A percentile compares a stretch with the other conserved stretches of the same genome.
Evolutionary conservation across 192 early-diverging fungal species (phyloP).

Genomic region (Jimgerdemannia lactiflua): DNA sequence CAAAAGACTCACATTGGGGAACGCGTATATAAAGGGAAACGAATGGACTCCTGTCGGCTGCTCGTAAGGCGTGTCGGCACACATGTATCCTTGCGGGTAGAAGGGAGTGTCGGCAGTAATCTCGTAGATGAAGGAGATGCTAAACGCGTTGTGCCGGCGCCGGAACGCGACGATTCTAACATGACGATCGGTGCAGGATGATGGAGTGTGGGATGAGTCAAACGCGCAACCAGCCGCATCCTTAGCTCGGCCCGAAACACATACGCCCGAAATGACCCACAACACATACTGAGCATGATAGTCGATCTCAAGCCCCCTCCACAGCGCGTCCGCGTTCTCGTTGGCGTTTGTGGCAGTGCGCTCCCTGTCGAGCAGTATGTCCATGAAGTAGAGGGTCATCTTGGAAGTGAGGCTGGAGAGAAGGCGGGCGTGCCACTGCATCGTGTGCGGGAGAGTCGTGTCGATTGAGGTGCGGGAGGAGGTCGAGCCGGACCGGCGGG

Average conservation of each 20-base stretch:
- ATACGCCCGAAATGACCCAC: not conserved
- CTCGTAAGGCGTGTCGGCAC: conserved; percentile 39
- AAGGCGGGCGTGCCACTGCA: conserved; percentile 39
- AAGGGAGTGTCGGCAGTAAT: conserved; percentile 35
- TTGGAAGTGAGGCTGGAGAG: conserved; percentile 44
- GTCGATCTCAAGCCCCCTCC: conserved; percentile 41
- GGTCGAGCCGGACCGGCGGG: not conserved
- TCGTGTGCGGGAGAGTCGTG: conserved; percentile 33
- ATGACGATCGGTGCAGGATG: not conserved
- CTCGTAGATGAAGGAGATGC: conserved; percentile 45
- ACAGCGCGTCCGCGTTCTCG: conserved; percentile 30
- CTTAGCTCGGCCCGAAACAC: not conserved
- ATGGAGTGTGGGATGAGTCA: not conserved
- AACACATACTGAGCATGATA: conserved; percentile 40
- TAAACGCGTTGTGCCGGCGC: conserved; percentile 37
- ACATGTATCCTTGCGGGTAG: conserved; percentile 37
- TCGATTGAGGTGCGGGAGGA: conserved; percentile 7
- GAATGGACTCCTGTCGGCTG: conserved; percentile 48
- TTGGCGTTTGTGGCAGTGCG: conserved; percentile 34
- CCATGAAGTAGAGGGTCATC: conserved; percentile 50
- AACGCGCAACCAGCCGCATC: too few species aligned
- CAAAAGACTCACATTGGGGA: conserved; percentile 36
- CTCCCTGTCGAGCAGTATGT: conserved; percentile 43
- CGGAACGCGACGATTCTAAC: conserved; percentile 41
- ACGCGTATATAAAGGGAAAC: conserved; percentile 51